A percentile compares a stretch with the other conserved stretches of the same genome.
Conservation (phyloP, 176 grass and related monocot species). For the Triticum urartu region DNA sequence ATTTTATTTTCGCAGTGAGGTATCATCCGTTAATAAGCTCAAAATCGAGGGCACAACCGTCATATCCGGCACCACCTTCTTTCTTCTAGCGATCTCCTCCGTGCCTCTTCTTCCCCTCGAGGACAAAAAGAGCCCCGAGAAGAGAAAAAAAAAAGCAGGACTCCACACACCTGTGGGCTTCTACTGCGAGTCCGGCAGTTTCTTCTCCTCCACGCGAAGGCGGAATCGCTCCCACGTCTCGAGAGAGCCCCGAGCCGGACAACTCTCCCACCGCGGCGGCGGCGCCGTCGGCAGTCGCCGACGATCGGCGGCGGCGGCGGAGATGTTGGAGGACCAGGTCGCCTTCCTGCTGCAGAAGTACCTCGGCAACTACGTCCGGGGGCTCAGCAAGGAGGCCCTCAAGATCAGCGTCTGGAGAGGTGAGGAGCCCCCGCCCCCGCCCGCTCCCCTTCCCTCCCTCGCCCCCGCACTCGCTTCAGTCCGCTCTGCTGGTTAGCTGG, state of each 20-base stretch:
- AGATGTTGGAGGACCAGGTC: slow-evolving; percentile 98
- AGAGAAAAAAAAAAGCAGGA: slow-evolving; percentile 5
- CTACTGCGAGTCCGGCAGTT: slow-evolving; percentile 7
- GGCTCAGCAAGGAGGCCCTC: slow-evolving; percentile 94
- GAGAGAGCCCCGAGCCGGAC: background rate
- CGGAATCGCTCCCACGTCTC: background rate
- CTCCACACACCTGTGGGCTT: slow-evolving; percentile 17
- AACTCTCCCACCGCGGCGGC: background rate
- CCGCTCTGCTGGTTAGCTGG: background rate
- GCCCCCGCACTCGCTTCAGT: background rate
- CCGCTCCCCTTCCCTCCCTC: too few relatives aligned
- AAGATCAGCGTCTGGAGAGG: slow-evolving; percentile 99
- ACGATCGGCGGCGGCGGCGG: slow-evolving; percentile 43
- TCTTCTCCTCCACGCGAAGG: slow-evolving; percentile 22
- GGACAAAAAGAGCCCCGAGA: background rate
- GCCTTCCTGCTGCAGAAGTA: slow-evolving; percentile 91
- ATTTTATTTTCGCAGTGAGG: slow-evolving; percentile 1
- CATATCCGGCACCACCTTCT: slow-evolving; percentile 13
- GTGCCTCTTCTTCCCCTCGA: background rate
- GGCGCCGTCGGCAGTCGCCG: slow-evolving; percentile 39
- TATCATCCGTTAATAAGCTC: background rate
- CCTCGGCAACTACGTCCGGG: slow-evolving; percentile 92
- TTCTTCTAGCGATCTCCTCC: slow-evolving; percentile 41
- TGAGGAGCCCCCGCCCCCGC: background rate
- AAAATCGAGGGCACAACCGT: background rate